Evolutionary conservation across 192 early-diverging fungal genomes (phyloP), one percentile per base, ranked within the genome.

Genomic region (Diversispora epigaea): DNA sequence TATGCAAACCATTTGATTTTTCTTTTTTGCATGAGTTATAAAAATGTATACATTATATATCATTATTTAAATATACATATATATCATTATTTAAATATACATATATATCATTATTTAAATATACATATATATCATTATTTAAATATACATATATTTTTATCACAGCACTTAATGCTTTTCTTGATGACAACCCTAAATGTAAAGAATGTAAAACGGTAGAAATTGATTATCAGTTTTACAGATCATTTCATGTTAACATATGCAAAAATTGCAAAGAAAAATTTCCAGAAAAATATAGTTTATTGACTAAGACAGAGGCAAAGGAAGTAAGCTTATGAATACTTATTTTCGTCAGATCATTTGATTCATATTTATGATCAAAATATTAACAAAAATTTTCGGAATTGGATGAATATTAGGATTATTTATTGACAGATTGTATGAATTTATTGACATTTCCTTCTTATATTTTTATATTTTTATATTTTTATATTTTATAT

Each of bases 271-370:
- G 98, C 76, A 91, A 88, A 68, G 88, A 93, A 19, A 73, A 79
- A 3, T 80, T 85, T 12, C 88, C 93, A 0, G 96, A 99, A 45
- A 93, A 93, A 71, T 99, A 97, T 77, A 91, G 91, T 67, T 85
- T 99, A 50, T 80, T 98, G 52, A 99, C 96, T 44, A 99, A 99
- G 79, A 98, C 98, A 9, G 98, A 99, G 79, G 93, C 90, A 57
- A 92, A 88, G 74, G 87, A 92, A 78, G 89, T 88, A 81, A 80
- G 47, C 43, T 54, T 19, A 50, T 32, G 10, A 69, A 14, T 17
- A 21, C n/a, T 74, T 32, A 32, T 61, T 12, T 54, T 32, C n/a
- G 8, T 40, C 10, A 32, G 43, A 64, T 64, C 39, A 3, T n/a
- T 64, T 45, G n/a, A 32, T 64, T 64, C 6, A 6, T 21, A 21